Evolutionary conservation across 805 yeast species (phyloP), one percentile per base, ranked within the genome.

Genomic region (Ogataea pilisensis): DNA sequence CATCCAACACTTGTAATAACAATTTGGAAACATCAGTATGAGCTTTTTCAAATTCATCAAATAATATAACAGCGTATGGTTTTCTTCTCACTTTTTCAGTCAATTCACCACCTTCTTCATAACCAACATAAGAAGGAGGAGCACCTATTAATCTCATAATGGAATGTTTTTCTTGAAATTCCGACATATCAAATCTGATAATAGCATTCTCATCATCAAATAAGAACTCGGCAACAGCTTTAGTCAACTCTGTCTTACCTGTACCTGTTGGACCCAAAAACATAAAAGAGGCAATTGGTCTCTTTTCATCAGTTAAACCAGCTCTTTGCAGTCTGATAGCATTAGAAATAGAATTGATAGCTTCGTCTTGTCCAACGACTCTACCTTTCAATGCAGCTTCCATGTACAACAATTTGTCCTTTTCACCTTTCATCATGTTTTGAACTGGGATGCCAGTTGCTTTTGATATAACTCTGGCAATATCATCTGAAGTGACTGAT

Each of bases 231-330:
- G 98, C 96, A 42, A 91, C 73, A 0, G 95, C 82, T 62, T 93
- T 91, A 7, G 97, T 90, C 38, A 93, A 73, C 63, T 93, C 98
- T 0, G 99, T 93, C 64, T 91, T 91, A 67, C 99, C 99, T 0
- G 98, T 91, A 67, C 99, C 99, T 0, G 99, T 93, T 39, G 99
- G 98, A 18, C 99, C 99, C 50, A 93, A 70, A 64, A 93, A 93
- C 84, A 91, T 83, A 64, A 93, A 93, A 41, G 95, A 85, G 1
- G 97, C 98, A 54, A 91, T 90, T 6, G 99, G 99, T 46, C 97
- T 76, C 63, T 85, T 85, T 48, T 89, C 96, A 61, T 86, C 85
- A 8, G 98, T 91, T 44, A 91, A 75, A 1, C 99, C 99, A 0
- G 99, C 99, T 57, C 99, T 77, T 61, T 93, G 99, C 44, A 91